Conservation (phyloP, 1,284 basidiomycete genomes). For the Ganoderma leucocontextum region DNA sequence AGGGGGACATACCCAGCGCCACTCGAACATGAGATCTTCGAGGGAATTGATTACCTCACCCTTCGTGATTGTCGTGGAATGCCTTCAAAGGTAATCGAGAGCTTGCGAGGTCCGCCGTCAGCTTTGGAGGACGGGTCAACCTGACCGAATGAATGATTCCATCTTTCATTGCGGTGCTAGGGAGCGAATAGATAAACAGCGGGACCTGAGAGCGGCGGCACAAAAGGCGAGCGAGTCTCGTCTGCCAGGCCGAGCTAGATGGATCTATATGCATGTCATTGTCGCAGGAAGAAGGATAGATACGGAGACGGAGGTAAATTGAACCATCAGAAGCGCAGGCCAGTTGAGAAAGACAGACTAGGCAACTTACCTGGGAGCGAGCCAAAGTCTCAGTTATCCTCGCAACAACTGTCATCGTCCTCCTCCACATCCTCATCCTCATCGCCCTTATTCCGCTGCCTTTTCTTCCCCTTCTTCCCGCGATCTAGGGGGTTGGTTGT, state of each 20-base stretch:
- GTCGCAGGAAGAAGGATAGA: no score
- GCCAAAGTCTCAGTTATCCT: no score
- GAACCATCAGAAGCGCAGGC: no score
- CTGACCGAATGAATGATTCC: not conserved
- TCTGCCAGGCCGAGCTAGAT: not conserved
- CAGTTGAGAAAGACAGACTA: no score
- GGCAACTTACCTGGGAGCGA: no score
- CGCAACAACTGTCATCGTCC: no score
- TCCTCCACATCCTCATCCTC: no score
- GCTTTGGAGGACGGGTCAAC: not conserved
- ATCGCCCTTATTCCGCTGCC: no score
- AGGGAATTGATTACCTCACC: not conserved
- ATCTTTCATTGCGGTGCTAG: conserved; percentile 1
- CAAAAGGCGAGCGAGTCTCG: not conserved
- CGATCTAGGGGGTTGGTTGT: no score
- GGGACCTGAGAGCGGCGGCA: not conserved
- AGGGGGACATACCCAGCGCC: not conserved
- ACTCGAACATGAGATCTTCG: not conserved
- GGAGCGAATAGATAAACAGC: not conserved
- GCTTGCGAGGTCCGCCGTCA: not conserved
- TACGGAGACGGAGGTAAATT: no score
- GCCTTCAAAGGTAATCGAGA: not conserved
- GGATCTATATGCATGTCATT: no score
- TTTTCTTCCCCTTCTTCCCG: no score
- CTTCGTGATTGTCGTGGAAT: conserved; percentile 1